Conservation (phyloP, 768 basidiomycete species). For the Collybia sp. region DNA sequence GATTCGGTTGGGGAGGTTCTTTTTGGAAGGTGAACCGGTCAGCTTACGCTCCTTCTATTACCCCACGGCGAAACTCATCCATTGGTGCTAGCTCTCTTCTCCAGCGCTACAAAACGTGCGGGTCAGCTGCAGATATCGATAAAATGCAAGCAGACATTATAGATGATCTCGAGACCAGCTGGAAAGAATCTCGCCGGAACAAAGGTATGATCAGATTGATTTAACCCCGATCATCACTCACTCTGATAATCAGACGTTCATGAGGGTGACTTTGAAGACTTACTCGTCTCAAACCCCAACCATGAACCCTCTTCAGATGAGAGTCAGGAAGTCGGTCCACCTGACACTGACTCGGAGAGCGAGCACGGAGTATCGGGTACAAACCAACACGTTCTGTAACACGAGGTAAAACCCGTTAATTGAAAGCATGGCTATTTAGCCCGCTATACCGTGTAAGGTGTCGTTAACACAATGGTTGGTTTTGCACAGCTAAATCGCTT, state of each 20-base stretch:
- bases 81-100: slow-evolving; percentile 46
- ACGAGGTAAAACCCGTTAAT: no score
- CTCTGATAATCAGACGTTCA: slow-evolving; percentile 13
- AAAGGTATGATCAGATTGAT: slow-evolving; percentile 34
- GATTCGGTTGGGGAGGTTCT: slow-evolving; percentile 89
- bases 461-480: no score
- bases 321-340: slow-evolving; percentile 8
- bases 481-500: no score
- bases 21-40: slow-evolving; percentile 87
- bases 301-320: slow-evolving; percentile 26
- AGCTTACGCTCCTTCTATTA: slow-evolving; percentile 11
- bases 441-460: no score
- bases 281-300: slow-evolving; percentile 69
- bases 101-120: slow-evolving; percentile 73
- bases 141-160: slow-evolving; percentile 66
- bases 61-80: background rate
- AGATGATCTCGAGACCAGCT: slow-evolving; percentile 59
- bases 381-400: no score
- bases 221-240: background rate
- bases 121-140: slow-evolving; percentile 50
- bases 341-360: no score
- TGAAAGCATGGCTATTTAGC: no score
- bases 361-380: no score
- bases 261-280: slow-evolving; percentile 45
- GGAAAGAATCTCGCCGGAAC: slow-evolving; percentile 48